These are phyloP conservation scores for Cryptosporidium canis DNA, from an alignment of 169 alveolate genomes.

Conservation along the genomic window DNA sequence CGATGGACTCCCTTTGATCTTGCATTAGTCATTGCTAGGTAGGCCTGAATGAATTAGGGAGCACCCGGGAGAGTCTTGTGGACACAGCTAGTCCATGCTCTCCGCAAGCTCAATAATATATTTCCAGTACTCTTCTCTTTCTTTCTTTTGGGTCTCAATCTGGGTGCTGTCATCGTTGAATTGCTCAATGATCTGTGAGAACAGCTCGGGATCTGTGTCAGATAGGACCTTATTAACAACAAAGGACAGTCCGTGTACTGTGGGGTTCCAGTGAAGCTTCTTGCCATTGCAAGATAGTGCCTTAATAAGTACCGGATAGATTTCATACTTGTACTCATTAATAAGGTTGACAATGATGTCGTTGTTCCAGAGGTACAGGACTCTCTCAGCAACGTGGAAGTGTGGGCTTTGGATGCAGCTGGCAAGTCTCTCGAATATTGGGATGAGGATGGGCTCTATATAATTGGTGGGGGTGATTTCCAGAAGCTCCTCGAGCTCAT, in stretches of 20 bases:
- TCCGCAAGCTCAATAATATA: conserved; percentile 64
- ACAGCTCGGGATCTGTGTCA: conserved; percentile 78
- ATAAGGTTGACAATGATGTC: conserved; percentile 86
- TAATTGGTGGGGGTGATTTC: conserved; percentile 86
- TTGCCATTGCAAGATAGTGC: conserved; percentile 75
- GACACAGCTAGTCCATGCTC: conserved; percentile 2
- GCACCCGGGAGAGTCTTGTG: neutral
- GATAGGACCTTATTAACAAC: conserved; percentile 77
- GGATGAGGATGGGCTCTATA: conserved; percentile 81
- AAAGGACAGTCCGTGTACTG: conserved; percentile 77
- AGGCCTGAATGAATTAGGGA: neutral
- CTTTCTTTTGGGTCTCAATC: conserved; percentile 22
- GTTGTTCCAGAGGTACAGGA: conserved; percentile 90
- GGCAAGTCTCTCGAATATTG: conserved; percentile 81
- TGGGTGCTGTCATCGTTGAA: conserved; percentile 20
- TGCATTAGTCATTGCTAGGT: neutral
- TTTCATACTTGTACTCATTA: conserved; percentile 80
- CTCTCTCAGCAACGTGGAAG: conserved; percentile 92
- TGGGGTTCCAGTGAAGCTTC: conserved; percentile 80
- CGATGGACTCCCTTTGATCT: neutral
- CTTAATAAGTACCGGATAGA: conserved; percentile 80
- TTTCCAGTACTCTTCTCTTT: conserved; percentile 70
- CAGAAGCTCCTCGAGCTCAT: conserved; percentile 94
- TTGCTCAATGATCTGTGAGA: conserved; percentile 57
- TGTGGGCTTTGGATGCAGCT: conserved; percentile 80